Evolutionary conservation across 23 red algal genomes (phyloP).

Genomic region (Gracilariopsis chorda): DNA sequence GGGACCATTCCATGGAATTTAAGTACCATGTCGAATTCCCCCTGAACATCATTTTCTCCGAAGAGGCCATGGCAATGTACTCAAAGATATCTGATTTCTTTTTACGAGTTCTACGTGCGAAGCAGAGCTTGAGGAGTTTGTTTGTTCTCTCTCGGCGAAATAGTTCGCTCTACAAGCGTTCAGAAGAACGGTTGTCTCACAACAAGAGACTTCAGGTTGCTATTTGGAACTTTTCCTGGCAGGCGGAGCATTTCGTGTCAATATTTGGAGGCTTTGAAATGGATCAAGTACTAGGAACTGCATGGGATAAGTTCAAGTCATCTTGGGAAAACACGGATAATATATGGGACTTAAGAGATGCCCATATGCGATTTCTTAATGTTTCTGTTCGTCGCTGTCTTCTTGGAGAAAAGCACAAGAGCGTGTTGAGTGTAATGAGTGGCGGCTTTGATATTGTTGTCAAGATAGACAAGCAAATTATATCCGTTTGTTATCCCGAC

Average conservation of each 20-base stretch:
- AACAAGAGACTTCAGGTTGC: not conserved
- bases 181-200: not conserved
- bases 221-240: slow-evolving; percentile 53
- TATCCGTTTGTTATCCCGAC: not conserved
- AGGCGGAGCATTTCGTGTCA: slow-evolving; percentile 48
- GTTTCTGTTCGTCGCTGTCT: slow-evolving; percentile 9
- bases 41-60: slow-evolving; percentile 18
- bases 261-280: slow-evolving; percentile 50
- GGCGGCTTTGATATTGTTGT: slow-evolving; percentile 51
- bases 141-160: slow-evolving; percentile 27
- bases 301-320: slow-evolving; percentile 12
- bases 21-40: slow-evolving; percentile 33
- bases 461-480: slow-evolving; percentile 13
- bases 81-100: slow-evolving; percentile 35
- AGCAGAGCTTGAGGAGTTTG: not conserved
- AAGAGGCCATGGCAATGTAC: slow-evolving; percentile 9
- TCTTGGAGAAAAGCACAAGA: slow-evolving; percentile 17
- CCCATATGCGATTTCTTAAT: slow-evolving; percentile 4
- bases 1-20: slow-evolving; percentile 6
- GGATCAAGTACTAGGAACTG: slow-evolving; percentile 25
- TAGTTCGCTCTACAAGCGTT: not conserved
- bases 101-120: slow-evolving; percentile 23
- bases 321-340: not conserved
- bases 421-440: slow-evolving; percentile 14
- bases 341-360: slow-evolving; percentile 45